Percentiles rank a stretch among this genome's conserved stretches.
These are phyloP conservation scores for Cicer pinnatifidum DNA, from an alignment of 306 rosid genomes.

Conservation along the genomic window DNA sequence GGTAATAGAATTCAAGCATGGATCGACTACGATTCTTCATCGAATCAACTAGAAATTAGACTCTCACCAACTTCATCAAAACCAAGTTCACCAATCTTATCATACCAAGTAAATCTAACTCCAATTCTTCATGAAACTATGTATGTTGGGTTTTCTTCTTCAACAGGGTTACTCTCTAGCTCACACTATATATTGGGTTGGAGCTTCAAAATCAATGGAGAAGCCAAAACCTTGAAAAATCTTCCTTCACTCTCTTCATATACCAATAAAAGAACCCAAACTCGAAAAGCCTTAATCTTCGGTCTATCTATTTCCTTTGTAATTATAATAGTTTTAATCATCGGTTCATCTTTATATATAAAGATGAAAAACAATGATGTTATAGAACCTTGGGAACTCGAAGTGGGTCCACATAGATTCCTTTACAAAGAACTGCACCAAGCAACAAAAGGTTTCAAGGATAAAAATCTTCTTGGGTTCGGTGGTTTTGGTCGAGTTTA, in stretches of 20 bases:
- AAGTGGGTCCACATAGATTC: slow-evolving; percentile 71
- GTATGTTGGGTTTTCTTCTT: slow-evolving; percentile 68
- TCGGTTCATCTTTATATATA: slow-evolving; percentile 41
- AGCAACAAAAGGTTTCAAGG: slow-evolving; percentile 60
- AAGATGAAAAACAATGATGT: slow-evolving; percentile 51
- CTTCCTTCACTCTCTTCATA: slow-evolving; percentile 53
- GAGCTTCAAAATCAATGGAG: slow-evolving; percentile 65
- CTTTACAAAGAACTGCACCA: slow-evolving; percentile 57
- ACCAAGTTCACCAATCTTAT: slow-evolving; percentile 55
- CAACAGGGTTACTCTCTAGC: slow-evolving; percentile 58
- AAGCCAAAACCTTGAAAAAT: slow-evolving; percentile 48
- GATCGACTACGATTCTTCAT: slow-evolving; percentile 56
- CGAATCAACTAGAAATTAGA: slow-evolving; percentile 47
- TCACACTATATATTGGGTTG: slow-evolving; percentile 63
- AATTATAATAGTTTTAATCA: slow-evolving; percentile 16
- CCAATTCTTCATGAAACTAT: slow-evolving; percentile 52
- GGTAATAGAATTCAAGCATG: slow-evolving; percentile 59
- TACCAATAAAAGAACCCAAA: not conserved
- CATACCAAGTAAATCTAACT: slow-evolving; percentile 56
- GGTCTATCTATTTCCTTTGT: slow-evolving; percentile 45
- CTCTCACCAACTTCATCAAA: slow-evolving; percentile 54
- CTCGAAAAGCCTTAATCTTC: slow-evolving; percentile 19
- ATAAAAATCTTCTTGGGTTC: slow-evolving; percentile 58
- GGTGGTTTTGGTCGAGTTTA: slow-evolving; percentile 71
- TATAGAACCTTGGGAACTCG: slow-evolving; percentile 66